Evolutionary conservation across 1,284 basidiomycete genomes (phyloP), one percentile per base, ranked within the genome.

Genomic region (Prillingera fragicola): DNA sequence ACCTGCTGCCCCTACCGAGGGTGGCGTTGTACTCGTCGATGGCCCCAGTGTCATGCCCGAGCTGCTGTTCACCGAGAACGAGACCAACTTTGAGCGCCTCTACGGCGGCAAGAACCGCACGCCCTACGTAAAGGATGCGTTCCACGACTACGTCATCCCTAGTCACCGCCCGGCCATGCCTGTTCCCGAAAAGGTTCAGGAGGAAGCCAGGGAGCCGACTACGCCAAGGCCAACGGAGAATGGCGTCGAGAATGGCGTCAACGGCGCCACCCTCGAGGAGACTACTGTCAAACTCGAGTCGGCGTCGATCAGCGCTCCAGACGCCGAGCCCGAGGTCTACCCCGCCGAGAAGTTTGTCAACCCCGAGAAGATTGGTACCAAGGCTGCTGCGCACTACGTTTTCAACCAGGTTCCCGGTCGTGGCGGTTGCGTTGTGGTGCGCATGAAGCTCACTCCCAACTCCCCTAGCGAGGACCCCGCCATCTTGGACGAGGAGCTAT

Each of bases 101-200:
- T 98, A 96, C 69, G 83, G 83, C 26, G 91, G 87, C 19, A 74
- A 81, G 57, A 96, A 97, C 74, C 75, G 79, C 46, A 82, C 81
- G 0, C 78, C 80, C 2, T 92, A 84, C 65, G 87, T 87, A 61
- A 98, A 98, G 74, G 94, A 98, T 63, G 92, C 85, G n/a, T 97
- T 98, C 78, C 91, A 98, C 65, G 92, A 97, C 67, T 87, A 97
- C 66, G 87, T 97, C 67, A 83, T 97, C 53, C 82, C 83, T 4
- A 76, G 75, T 13, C 92, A 96, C 70, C 83, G 87, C 41, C 84
- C 84, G 5, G 70, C 57, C 13, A 61, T 69, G 38, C 65, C 67
- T 5, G 63, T 69, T 41, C 51, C 52, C 5, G 54, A 56, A 37
- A 50, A 52, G 21, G 32, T 48, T 17, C 21, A 49, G 17, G 33